Conservation (phyloP, 2,329 filamentous ascomycete species). For the Fusarium hostae region DNA sequence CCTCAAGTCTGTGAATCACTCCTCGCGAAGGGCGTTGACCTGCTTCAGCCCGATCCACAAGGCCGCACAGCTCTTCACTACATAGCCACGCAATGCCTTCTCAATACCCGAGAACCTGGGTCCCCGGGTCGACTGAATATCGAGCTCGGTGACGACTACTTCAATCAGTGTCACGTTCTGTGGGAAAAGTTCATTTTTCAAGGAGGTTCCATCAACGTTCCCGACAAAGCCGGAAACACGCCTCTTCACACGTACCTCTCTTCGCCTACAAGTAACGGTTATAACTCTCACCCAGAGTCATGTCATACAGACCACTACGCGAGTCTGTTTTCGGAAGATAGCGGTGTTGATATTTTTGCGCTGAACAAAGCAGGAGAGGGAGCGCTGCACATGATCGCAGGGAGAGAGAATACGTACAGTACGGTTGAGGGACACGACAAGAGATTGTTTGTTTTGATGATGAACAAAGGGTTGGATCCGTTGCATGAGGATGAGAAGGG, state of each 20-base stretch:
- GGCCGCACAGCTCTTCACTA: slow-evolving; percentile 31
- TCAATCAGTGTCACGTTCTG: slow-evolving; percentile 13
- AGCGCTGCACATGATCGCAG: slow-evolving; percentile 25
- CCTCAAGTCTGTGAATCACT: slow-evolving; percentile 28
- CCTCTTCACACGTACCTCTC: slow-evolving; percentile 26
- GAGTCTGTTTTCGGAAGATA: slow-evolving; percentile 22
- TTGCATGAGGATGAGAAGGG: slow-evolving; percentile 35
- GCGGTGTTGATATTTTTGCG: slow-evolving; percentile 24
- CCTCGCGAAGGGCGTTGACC: slow-evolving; percentile 23
- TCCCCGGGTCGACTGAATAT: background rate
- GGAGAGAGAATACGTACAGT: rapidly evolving
- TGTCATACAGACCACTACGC: slow-evolving; percentile 31
- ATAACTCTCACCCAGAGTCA: rapidly evolving
- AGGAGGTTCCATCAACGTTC: slow-evolving; percentile 28
- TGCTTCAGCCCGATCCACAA: slow-evolving; percentile 18
- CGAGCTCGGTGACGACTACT: background rate
- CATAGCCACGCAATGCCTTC: slow-evolving; percentile 29
- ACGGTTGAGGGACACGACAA: slow-evolving; percentile 22
- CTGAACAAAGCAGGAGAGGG: slow-evolving; percentile 32
- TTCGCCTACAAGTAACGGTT: background rate
- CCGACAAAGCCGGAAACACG: slow-evolving; percentile 28
- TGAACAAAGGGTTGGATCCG: slow-evolving; percentile 34
- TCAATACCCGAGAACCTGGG: rapidly evolving
- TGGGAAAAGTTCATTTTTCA: slow-evolving; percentile 10
- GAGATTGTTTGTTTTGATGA: slow-evolving; percentile 24